Conservation (phyloP, 1,284 basidiomycete genomes). For the Leccinum colubrinum region DNA sequence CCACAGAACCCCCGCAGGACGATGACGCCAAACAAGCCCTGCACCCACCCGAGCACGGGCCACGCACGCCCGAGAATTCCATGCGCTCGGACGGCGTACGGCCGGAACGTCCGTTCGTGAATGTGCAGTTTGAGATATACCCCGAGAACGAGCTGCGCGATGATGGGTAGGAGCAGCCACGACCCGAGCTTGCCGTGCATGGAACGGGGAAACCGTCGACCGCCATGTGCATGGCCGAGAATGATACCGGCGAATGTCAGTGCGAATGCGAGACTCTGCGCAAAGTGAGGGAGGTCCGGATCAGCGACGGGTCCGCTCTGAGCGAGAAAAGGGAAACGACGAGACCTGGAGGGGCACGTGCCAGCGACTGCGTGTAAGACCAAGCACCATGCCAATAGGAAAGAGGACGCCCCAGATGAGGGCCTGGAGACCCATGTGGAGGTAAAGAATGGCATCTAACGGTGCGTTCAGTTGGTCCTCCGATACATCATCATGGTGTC, state of each 20-base stretch:
- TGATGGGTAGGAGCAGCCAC: conserved; percentile 66
- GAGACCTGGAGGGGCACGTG: conserved; percentile 83
- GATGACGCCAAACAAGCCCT: conserved; percentile 74
- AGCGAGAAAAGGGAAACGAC: neutral
- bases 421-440: conserved; percentile 77
- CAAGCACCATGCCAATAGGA: conserved; percentile 86
- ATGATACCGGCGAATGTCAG: conserved; percentile 72
- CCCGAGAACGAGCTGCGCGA: conserved; percentile 71
- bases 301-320: neutral
- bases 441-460: conserved; percentile 74
- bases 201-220: conserved; percentile 68
- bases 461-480: conserved; percentile 69
- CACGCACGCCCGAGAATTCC: conserved; percentile 84
- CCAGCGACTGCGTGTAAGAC: conserved; percentile 76
- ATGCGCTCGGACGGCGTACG: conserved; percentile 73
- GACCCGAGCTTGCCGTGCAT: conserved; percentile 73
- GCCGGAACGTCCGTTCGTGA: conserved; percentile 74
- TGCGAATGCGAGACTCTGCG: conserved; percentile 62
- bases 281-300: neutral
- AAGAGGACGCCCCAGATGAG: conserved; percentile 82
- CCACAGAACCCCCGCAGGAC: conserved; percentile 67
- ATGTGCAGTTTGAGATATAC: conserved; percentile 94
- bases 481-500: conserved; percentile 55
- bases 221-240: conserved; percentile 80
- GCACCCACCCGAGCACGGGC: conserved; percentile 88